phyloP scores from a whole-genome alignment of 495 filamentous ascomycete genomes.

The Penicillium riverlandense region DNA sequence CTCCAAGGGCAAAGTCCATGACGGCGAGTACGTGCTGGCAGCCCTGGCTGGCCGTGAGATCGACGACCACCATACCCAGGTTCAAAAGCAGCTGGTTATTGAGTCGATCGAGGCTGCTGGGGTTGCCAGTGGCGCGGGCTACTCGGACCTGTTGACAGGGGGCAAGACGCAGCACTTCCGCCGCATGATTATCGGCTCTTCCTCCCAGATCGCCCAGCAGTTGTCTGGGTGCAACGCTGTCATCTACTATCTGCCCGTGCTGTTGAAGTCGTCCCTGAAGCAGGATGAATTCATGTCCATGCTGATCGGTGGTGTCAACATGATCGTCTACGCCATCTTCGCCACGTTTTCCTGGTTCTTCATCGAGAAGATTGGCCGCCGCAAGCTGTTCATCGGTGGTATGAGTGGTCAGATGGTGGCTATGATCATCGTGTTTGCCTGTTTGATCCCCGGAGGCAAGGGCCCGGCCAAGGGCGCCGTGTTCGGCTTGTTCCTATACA shows the following conservation, averaged over 20 bases:
- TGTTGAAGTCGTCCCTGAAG: constrained; percentile 62
- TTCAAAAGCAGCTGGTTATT: constrained; percentile 61
- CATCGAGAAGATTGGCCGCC: constrained; percentile 68
- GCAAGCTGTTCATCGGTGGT: constrained; percentile 69
- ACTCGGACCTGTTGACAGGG: constrained; percentile 33
- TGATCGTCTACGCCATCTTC: constrained; percentile 76
- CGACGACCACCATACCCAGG: constrained; percentile 48
- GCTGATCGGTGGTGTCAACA: constrained; percentile 74
- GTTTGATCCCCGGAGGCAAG: constrained; percentile 52
- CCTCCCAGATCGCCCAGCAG: constrained; percentile 77
- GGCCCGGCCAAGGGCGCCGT: constrained; percentile 59
- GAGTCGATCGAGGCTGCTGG: constrained; percentile 63
- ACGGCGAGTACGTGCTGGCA: constrained; percentile 62
- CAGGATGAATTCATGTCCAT: constrained; percentile 57
- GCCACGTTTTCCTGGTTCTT: constrained; percentile 78
- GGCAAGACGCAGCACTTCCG: constrained; percentile 40
- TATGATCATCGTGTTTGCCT: constrained; percentile 72
- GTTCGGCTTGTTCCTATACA: constrained; percentile 74
- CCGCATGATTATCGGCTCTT: constrained; percentile 44
- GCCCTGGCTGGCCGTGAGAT: constrained; percentile 56
- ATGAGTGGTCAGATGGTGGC: constrained; percentile 59
- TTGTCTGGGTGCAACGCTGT: constrained; percentile 71
- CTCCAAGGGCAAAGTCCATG: constrained; percentile 56
- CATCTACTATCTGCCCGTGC: constrained; percentile 79
- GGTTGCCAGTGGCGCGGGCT: constrained; percentile 25